These are phyloP conservation scores for Claviceps maximensis DNA, from an alignment of 2,329 filamentous ascomycete genomes.

Conservation along the genomic window DNA sequence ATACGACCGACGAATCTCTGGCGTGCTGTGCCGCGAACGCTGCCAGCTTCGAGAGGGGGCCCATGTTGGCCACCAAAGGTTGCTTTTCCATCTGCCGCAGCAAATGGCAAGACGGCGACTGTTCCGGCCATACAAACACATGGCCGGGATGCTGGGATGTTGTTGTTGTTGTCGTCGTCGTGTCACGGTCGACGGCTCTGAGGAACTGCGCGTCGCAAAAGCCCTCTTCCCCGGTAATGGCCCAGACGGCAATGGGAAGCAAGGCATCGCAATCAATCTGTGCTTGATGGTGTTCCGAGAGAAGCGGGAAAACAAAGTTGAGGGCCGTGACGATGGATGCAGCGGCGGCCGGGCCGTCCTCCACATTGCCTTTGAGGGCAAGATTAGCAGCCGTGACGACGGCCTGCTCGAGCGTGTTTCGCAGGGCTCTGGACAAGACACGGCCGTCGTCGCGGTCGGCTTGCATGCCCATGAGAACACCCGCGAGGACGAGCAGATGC, in stretches of 20 bases:
- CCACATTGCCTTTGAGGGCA: conserved; percentile 41
- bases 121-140: conserved; percentile 49
- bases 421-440: conserved; percentile 49
- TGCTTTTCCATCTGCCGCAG: conserved; percentile 45
- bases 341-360: conserved; percentile 28
- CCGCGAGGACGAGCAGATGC: conserved; percentile 68
- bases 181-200: conserved; percentile 52
- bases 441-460: conserved; percentile 46
- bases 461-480: conserved; percentile 66
- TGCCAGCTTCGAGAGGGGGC: conserved; percentile 51
- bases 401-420: conserved; percentile 56
- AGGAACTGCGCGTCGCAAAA: conserved; percentile 68
- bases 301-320: conserved; percentile 61
- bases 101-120: conserved; percentile 45
- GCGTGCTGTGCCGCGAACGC: conserved; percentile 50
- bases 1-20: conserved; percentile 27
- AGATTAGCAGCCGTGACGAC: conserved; percentile 65
- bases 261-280: conserved; percentile 55
- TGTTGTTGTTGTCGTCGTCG: conserved; percentile 38
- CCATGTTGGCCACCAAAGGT: conserved; percentile 53
- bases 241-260: conserved; percentile 54
- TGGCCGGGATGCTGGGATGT: too few relatives aligned
- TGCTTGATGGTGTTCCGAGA: conserved; percentile 46
- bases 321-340: conserved; percentile 55
- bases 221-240: conserved; percentile 58